These are phyloP conservation scores for Marchantia paleacea DNA, from an alignment of 225 moss, liverwort and hornwort genomes.

Conservation along the genomic window DNA sequence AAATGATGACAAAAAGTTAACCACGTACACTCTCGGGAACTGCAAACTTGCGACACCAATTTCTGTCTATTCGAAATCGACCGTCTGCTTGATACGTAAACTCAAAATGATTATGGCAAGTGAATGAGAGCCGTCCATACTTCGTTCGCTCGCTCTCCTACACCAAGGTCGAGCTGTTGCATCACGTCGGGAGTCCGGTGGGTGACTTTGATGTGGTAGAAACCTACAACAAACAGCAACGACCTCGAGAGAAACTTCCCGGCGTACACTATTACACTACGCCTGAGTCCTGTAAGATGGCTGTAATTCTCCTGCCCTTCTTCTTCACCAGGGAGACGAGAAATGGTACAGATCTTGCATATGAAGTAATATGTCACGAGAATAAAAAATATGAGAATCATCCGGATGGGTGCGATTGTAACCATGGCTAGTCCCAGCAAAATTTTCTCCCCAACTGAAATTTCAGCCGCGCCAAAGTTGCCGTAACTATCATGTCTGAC, in stretches of 20 bases:
- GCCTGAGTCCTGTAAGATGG: slow-evolving; percentile 73
- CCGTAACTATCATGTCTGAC: slow-evolving; percentile 45
- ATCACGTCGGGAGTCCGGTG: slow-evolving; percentile 53
- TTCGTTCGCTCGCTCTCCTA: slow-evolving; percentile 40
- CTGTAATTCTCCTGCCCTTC: slow-evolving; percentile 94
- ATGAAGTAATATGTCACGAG: slow-evolving; percentile 66
- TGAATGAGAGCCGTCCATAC: not conserved
- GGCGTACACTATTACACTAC: slow-evolving; percentile 67
- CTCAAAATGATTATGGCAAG: too few species aligned
- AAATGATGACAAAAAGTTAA: too few species aligned
- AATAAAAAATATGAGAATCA: slow-evolving; percentile 44
- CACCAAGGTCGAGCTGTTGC: slow-evolving; percentile 59
- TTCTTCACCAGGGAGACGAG: slow-evolving; percentile 65
- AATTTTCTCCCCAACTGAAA: slow-evolving; percentile 51
- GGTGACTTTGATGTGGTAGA: slow-evolving; percentile 79
- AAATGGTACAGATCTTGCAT: slow-evolving; percentile 91
- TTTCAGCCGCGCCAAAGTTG: slow-evolving; percentile 22
- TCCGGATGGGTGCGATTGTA: slow-evolving; percentile 67
- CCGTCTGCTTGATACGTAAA: too few species aligned
- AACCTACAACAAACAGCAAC: slow-evolving; percentile 76
- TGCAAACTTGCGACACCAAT: too few species aligned
- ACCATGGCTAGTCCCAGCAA: slow-evolving; percentile 57
- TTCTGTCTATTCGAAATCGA: too few species aligned
- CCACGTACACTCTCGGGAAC: too few species aligned
- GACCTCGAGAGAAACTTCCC: slow-evolving; percentile 74